Conservation (phyloP, 2,329 filamentous ascomycete genomes). For the Gyromitra esculenta region DNA sequence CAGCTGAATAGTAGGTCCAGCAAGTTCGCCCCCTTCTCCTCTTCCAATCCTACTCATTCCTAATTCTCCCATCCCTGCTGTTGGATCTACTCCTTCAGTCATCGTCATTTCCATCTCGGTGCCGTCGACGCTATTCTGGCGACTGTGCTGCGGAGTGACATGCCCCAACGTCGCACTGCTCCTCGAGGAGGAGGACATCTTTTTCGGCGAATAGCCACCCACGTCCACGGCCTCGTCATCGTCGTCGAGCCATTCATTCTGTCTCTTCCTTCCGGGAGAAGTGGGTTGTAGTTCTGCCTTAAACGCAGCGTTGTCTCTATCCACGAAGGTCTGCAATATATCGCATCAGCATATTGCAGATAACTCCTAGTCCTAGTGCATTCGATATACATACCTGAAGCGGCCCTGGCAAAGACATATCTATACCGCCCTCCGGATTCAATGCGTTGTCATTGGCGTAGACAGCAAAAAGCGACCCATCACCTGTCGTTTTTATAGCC, state of each 20-base stretch:
- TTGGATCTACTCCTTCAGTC: constrained; percentile 38
- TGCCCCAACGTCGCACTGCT: constrained; percentile 48
- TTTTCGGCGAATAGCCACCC: constrained; percentile 42
- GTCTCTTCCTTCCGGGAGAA: constrained; percentile 50
- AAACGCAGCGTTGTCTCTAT: constrained; percentile 56
- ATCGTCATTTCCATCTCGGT: constrained; percentile 44
- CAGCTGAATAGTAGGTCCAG: constrained; percentile 16
- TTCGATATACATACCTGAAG: constrained; percentile 52
- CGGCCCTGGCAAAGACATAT: constrained; percentile 52
- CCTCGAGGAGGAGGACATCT: constrained; percentile 45
- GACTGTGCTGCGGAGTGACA: constrained; percentile 36
- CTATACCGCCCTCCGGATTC: constrained; percentile 33
- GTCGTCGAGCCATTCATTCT: constrained; percentile 45
- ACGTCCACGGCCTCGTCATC: constrained; percentile 46
- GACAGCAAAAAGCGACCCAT: constrained; percentile 54
- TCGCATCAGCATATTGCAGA: constrained; percentile 21
- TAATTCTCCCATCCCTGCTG: constrained; percentile 7
- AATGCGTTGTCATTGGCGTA: constrained; percentile 55
- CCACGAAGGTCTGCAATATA: constrained; percentile 54
- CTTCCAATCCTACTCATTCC: constrained; percentile 1
- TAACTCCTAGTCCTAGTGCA: not conserved
- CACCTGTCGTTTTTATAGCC: constrained; percentile 54
- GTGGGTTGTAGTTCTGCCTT: constrained; percentile 52
- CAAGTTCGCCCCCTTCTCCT: constrained; percentile 1
- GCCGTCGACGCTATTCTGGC: constrained; percentile 36